A percentile compares a stretch with the other conserved stretches of the same genome.
Conservation (phyloP, 75 land plant genomes). For the Cunninghamia lanceolata region DNA sequence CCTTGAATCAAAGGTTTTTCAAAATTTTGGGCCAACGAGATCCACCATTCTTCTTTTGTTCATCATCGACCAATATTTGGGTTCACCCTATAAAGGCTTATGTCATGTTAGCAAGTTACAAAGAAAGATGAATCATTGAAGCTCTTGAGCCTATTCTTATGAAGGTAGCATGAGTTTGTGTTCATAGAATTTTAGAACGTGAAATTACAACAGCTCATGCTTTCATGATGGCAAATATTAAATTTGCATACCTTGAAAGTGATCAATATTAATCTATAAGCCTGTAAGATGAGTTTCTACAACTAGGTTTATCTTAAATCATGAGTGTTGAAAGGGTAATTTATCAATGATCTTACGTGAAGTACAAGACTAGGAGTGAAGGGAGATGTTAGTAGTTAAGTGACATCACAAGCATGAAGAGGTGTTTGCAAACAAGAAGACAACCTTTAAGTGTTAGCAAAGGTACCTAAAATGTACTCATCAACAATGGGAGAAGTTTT, state of each 20-base stretch:
- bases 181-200: conserved; percentile 93
- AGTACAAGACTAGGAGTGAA: too few relatives aligned
- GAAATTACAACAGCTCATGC: conserved; percentile 87
- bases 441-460: too few relatives aligned
- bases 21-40: conserved; percentile 77
- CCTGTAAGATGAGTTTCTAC: conserved; percentile 83
- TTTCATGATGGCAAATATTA: conserved; percentile 86
- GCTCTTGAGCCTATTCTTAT: conserved; percentile 84
- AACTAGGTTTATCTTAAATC: too few relatives aligned
- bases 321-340: too few relatives aligned
- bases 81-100: conserved; percentile 84
- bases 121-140: conserved; percentile 73
- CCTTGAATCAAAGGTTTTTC: conserved; percentile 90
- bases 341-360: too few relatives aligned
- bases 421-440: too few relatives aligned
- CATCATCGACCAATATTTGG: conserved; percentile 62
- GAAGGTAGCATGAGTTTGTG: conserved; percentile 92
- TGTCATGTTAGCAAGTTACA: too few relatives aligned
- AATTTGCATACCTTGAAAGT: conserved; percentile 89
- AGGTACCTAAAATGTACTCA: too few relatives aligned
- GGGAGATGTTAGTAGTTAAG: too few relatives aligned
- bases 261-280: conserved; percentile 90
- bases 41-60: conserved; percentile 94
- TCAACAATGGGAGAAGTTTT: too few relatives aligned
- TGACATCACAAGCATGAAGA: too few relatives aligned